Conservation (phyloP, 2,329 filamentous ascomycete species). For the Dothistroma septosporum region DNA sequence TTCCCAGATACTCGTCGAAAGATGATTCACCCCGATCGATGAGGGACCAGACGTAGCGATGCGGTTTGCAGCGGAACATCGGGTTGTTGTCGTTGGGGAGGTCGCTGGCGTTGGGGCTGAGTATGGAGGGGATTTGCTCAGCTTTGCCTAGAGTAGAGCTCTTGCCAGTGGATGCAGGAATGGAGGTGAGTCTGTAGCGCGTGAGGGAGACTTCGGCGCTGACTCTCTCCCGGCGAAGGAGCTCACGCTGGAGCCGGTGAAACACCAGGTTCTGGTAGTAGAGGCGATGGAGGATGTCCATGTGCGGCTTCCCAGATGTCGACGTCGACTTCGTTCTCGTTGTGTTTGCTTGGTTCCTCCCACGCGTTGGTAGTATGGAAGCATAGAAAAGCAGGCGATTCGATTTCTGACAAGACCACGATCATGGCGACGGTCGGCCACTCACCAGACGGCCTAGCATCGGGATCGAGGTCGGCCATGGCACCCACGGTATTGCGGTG, state of each 20-base stretch:
- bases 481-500: constrained; percentile 65
- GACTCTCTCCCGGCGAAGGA: neutral
- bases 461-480: constrained; percentile 59
- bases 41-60: constrained; percentile 60
- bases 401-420: constrained; percentile 64
- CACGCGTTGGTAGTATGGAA: constrained; percentile 79
- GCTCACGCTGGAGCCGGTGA: constrained; percentile 43
- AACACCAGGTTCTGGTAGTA: constrained; percentile 68
- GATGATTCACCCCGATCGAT: constrained; percentile 56
- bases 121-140: constrained; percentile 41
- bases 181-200: constrained; percentile 7
- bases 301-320: constrained; percentile 62
- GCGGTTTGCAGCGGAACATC: constrained; percentile 46
- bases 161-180: neutral
- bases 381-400: constrained; percentile 66
- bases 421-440: constrained; percentile 62
- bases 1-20: constrained; percentile 60
- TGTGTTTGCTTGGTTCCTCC: constrained; percentile 49
- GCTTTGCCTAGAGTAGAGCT: constrained; percentile 24
- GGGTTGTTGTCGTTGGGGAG: constrained; percentile 67
- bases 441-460: constrained; percentile 63
- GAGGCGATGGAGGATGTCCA: constrained; percentile 61
- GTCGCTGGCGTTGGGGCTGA: constrained; percentile 44
- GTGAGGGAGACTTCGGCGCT: constrained; percentile 3
- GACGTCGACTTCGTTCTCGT: constrained; percentile 48